Evolutionary conservation across 129 eudicot species (phyloP).

Genomic region (Flaveria ramosissima): DNA sequence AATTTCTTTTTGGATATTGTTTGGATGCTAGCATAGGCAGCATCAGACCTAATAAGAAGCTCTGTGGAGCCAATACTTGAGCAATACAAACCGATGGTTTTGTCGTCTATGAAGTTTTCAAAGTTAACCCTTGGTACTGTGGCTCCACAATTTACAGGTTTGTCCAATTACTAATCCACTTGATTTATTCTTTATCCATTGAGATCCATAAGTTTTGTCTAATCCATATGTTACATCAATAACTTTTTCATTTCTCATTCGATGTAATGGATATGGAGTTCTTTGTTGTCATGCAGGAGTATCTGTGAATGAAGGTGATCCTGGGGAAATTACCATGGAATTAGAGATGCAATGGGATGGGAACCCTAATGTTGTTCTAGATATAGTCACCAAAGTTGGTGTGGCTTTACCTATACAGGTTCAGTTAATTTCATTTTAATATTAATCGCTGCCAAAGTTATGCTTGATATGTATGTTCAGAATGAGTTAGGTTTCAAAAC

Average conservation of each 20-base stretch:
- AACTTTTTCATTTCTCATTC: background rate
- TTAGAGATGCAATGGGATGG: conserved; percentile 98
- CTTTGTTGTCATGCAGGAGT: conserved; percentile 52
- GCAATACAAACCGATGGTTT: conserved; percentile 72
- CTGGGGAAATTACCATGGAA: conserved; percentile 70
- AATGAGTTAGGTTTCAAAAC: conserved; percentile 5
- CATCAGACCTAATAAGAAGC: conserved; percentile 80
- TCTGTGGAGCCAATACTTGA: conserved; percentile 92
- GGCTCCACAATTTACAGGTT: conserved; percentile 94
- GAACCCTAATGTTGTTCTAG: conserved; percentile 77
- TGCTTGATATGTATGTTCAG: background rate
- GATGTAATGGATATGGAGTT: conserved; percentile 16
- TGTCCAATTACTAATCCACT: background rate
- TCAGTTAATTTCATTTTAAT: background rate
- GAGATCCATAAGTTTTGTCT: conserved; percentile 64
- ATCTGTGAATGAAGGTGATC: conserved; percentile 57
- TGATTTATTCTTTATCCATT: background rate
- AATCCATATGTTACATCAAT: background rate
- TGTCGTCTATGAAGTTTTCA: conserved; percentile 72
- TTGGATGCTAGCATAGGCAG: conserved; percentile 70
- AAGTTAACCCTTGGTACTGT: conserved; percentile 92
- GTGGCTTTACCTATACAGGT: conserved; percentile 93
- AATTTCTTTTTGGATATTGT: conserved; percentile 21
- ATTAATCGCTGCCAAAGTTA: background rate
- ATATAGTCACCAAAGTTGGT: conserved; percentile 70